Conservation (phyloP, 2,329 filamentous ascomycete species). For the Chrysosporium keratinophilum region DNA sequence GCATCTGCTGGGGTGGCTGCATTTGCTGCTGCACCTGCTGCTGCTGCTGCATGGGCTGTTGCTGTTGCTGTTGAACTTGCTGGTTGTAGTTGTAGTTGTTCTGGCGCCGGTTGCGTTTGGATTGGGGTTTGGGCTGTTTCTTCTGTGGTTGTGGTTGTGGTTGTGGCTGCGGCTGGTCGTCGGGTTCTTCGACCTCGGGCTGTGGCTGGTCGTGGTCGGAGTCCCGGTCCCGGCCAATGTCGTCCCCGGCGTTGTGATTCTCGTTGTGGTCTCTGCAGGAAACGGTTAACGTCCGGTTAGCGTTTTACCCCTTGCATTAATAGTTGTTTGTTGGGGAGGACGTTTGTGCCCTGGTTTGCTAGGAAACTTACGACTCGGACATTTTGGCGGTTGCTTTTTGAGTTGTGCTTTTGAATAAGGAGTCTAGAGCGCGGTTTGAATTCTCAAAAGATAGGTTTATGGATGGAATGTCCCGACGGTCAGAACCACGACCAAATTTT, state of each 20-base stretch:
- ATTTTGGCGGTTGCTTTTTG: background rate
- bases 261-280: conserved; percentile 6
- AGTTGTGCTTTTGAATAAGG: background rate
- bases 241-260: background rate
- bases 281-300: background rate
- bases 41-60: background rate
- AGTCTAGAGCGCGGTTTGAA: background rate
- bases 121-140: background rate
- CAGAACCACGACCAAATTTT: background rate
- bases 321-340: background rate
- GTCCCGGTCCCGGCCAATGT: background rate
- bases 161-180: background rate
- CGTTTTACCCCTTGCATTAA: background rate
- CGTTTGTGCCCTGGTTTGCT: background rate
- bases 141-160: background rate
- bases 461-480: background rate
- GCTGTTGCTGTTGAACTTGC: background rate
- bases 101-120: background rate
- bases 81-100: background rate
- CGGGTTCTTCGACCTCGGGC: background rate
- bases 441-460: background rate
- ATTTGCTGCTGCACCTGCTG: conserved; percentile 6
- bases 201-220: conserved; percentile 1
- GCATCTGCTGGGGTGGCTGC: background rate
- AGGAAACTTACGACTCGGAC: conserved; percentile 10